Evolutionary conservation across 208 protist species (phyloP), one percentile per base, ranked within the genome.

Genomic region (Acanthamoeba lenticulata): DNA sequence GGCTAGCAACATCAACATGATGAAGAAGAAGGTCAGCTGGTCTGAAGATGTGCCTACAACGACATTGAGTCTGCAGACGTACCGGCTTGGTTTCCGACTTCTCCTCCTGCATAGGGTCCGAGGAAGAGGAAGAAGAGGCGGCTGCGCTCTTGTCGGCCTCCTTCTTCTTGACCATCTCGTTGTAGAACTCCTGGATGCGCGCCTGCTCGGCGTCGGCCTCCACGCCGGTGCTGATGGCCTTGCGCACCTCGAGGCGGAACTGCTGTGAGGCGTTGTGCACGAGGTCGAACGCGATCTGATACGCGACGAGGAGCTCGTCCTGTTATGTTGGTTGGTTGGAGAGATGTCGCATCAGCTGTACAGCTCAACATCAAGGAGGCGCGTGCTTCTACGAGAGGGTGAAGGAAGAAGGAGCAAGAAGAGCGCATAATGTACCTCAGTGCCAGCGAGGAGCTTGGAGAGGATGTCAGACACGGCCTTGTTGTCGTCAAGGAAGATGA

Each of bases 401-500:
- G 24, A 72, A 57, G 81, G 36, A 32, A 69, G 21, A 72, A 57
- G 49, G 96, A 94, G 98, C 97, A 74, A 98, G 98, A 2, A 98
- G 95, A 86, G 98, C 98, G 92, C 98, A 98, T 13, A 98, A 92
- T 44, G 90, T 52, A 34, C 93, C 52, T 98, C 96, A 17, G 57
- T 90, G 38, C 52, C 90, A 7, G 62, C 7, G 72, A 99, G 95
- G 13, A 99, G 96, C 32, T 95, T 94, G 36, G 65, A 74, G 45
- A 99, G 98, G 17, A 99, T 94, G 32, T 95, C 95, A 5, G 97
- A 97, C 17, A 99, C 98, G 32, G 92, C 94, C 44, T 94, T 89
- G 1, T 96, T 95, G 93, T 99, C 98, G 93, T 98, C 97, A 5
- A 99, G 97, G 86, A 98, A 98, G 42, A 99, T 96, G 27, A 99